Conservation (phyloP, 1,284 basidiomycete species). For the Fomitopsis betulina region DNA sequence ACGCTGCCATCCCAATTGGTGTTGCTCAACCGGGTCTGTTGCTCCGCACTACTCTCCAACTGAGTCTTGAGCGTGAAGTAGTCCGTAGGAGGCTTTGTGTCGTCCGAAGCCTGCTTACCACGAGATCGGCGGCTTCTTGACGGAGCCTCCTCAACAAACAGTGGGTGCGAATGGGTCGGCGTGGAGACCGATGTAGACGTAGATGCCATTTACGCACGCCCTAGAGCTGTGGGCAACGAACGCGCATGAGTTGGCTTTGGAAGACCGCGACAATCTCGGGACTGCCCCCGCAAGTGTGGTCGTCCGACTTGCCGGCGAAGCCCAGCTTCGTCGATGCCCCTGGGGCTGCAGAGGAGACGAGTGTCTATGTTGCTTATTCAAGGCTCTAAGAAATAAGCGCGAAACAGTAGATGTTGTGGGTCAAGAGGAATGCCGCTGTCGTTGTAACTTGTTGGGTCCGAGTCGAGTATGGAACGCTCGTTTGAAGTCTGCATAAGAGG, state of each 20-base stretch:
- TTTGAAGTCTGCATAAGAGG: too few species aligned
- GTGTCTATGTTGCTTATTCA: too few species aligned
- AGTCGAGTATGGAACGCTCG: too few species aligned
- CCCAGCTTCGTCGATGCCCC: neutral
- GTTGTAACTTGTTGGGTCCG: too few species aligned
- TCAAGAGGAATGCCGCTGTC: too few species aligned
- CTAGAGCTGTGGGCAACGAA: neutral
- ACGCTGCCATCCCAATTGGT: slow-evolving; percentile 62
- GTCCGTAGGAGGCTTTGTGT: slow-evolving; percentile 32
- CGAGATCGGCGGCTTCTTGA: slow-evolving; percentile 40
- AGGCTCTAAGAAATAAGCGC: too few species aligned
- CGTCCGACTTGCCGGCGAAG: neutral
- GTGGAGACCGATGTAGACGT: slow-evolving; percentile 30
- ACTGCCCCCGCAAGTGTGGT: neutral
- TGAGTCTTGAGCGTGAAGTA: slow-evolving; percentile 62
- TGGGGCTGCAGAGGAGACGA: neutral
- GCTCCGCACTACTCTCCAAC: slow-evolving; percentile 39
- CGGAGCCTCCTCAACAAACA: slow-evolving; percentile 50
- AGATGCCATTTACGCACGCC: slow-evolving; percentile 26
- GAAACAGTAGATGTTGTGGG: too few species aligned
- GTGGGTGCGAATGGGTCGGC: slow-evolving; percentile 62
- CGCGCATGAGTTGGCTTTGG: neutral
- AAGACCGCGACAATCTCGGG: too few species aligned
- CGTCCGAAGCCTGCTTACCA: slow-evolving; percentile 24
- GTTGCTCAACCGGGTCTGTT: slow-evolving; percentile 19